Evolutionary conservation across 2,329 filamentous ascomycete species (phyloP).

Genomic region (Colletotrichum coccodes): DNA sequence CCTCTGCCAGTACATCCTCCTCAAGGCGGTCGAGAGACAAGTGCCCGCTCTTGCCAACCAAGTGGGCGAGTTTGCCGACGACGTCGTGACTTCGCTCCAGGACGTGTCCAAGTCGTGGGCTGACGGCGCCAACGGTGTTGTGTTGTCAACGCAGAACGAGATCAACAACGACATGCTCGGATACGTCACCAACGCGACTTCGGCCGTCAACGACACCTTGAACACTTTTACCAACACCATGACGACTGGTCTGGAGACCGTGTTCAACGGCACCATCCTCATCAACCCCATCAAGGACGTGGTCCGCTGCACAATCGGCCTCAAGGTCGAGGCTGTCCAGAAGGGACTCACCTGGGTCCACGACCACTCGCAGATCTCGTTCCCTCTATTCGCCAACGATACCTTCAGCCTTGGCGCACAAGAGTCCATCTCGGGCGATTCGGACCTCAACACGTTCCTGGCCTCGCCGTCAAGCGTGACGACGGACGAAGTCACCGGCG

Average conservation of each 20-base stretch:
- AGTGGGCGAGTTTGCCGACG: constrained; percentile 81
- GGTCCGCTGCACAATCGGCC: constrained; percentile 84
- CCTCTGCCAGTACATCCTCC: constrained; percentile 83
- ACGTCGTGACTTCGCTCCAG: constrained; percentile 78
- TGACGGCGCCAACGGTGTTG: constrained; percentile 76
- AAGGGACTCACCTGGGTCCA: constrained; percentile 94
- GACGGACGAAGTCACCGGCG: constrained; percentile 83
- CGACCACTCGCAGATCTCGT: constrained; percentile 83
- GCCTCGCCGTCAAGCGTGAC: constrained; percentile 78
- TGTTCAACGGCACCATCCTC: constrained; percentile 86
- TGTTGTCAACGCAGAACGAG: constrained; percentile 75
- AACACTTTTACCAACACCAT: constrained; percentile 85
- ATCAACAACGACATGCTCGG: constrained; percentile 88
- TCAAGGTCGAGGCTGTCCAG: constrained; percentile 87
- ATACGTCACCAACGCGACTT: constrained; percentile 87
- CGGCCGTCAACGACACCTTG: constrained; percentile 85
- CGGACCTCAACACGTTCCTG: constrained; percentile 76
- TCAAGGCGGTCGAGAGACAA: constrained; percentile 77
- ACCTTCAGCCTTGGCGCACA: constrained; percentile 85
- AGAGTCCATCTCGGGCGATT: constrained; percentile 66
- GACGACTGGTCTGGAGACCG: constrained; percentile 75
- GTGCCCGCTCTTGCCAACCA: constrained; percentile 79
- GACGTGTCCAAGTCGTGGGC: constrained; percentile 83
- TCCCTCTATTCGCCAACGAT: constrained; percentile 82
- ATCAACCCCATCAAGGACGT: constrained; percentile 82